phyloP scores from a whole-genome alignment of 345 rosid genomes.

The Eucalyptus microcorys region DNA sequence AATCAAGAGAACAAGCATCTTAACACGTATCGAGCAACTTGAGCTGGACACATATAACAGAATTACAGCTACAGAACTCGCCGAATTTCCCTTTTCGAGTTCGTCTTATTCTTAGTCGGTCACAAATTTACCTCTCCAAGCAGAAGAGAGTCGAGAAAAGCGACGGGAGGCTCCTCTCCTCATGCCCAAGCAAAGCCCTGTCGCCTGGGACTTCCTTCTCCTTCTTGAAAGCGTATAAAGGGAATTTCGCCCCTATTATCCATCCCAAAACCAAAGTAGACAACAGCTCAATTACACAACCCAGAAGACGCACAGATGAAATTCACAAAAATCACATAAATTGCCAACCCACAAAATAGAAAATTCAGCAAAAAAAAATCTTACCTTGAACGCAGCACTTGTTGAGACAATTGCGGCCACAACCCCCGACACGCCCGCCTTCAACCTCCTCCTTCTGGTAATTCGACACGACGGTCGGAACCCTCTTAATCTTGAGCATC shows the following conservation, averaged over 20 bases:
- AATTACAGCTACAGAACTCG: background rate
- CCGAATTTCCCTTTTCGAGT: background rate
- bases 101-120: background rate
- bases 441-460: conserved; percentile 72
- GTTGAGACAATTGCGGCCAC: conserved; percentile 67
- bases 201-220: conserved; percentile 6
- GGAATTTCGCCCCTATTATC: conserved; percentile 53
- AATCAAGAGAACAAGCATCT: background rate
- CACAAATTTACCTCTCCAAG: conserved; percentile 64
- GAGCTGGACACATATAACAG: background rate
- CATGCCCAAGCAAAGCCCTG: conserved; percentile 10
- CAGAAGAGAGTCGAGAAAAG: conserved; percentile 60
- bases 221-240: conserved; percentile 59
- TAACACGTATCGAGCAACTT: background rate
- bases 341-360: background rate
- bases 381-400: conserved; percentile 70
- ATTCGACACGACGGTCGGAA: conserved; percentile 79
- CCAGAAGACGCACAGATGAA: background rate
- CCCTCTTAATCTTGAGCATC: conserved; percentile 84
- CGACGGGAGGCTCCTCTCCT: conserved; percentile 33
- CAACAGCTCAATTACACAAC: background rate
- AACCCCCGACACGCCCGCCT: conserved; percentile 45
- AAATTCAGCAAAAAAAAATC: background rate
- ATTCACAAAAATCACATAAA: background rate
- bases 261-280: background rate